Conservation (phyloP, 2,329 filamentous ascomycete species). For the Bertia moriformis region DNA sequence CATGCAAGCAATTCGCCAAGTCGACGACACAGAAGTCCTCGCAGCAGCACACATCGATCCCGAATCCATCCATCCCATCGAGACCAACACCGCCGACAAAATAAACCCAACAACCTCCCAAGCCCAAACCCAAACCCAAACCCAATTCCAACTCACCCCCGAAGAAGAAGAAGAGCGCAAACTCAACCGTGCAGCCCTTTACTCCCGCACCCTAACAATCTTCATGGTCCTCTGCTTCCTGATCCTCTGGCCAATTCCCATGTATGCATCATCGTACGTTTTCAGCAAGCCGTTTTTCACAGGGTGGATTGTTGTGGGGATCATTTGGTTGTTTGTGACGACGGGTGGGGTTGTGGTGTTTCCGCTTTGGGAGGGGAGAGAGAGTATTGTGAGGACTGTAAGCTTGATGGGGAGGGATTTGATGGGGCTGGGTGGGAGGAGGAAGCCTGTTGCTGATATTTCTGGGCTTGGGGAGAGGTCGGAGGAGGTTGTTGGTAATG, state of each 20-base stretch:
- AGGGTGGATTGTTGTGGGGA: conserved; percentile 63
- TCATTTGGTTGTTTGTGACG: conserved; percentile 68
- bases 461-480: not conserved
- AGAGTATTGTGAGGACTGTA: conserved; percentile 35
- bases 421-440: not conserved
- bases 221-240: conserved; percentile 57
- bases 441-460: not conserved
- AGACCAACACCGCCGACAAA: conserved; percentile 8
- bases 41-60: conserved; percentile 48
- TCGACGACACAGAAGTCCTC: conserved; percentile 63
- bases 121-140: conserved; percentile 2
- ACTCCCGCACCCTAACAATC: conserved; percentile 38
- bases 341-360: conserved; percentile 64
- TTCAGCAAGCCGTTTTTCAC: conserved; percentile 74
- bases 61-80: conserved; percentile 46
- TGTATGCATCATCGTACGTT: conserved; percentile 72
- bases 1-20: conserved; percentile 66
- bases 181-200: conserved; percentile 25
- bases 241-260: conserved; percentile 80
- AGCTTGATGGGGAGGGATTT: not conserved
- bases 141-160: no score
- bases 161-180: conserved; percentile 23
- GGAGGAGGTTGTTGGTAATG: not conserved
- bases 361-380: conserved; percentile 65
- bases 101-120: no score